These are phyloP conservation scores for Phytophthora pinifolia DNA, from an alignment of 352 stramenopile species.

Conservation along the genomic window DNA sequence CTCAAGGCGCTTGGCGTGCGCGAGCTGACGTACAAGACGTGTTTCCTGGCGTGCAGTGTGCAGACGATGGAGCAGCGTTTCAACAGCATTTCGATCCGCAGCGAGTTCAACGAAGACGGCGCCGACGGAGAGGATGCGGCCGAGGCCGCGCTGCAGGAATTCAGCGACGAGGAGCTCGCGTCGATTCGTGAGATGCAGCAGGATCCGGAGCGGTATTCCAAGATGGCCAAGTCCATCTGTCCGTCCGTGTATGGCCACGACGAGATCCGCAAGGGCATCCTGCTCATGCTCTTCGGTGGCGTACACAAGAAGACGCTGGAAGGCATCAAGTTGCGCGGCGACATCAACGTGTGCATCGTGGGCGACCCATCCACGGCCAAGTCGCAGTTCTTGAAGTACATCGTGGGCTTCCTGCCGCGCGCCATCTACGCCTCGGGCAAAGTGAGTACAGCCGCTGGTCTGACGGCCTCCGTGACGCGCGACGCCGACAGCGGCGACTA, in stretches of 20 bases:
- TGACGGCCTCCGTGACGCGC: conserved; percentile 97
- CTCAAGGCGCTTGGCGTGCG: conserved; percentile 95
- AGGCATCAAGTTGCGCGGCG: conserved; percentile 97
- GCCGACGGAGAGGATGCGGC: conserved; percentile 29
- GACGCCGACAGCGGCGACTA: conserved; percentile 94
- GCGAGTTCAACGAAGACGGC: conserved; percentile 63
- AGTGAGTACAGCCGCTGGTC: conserved; percentile 96
- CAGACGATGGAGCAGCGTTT: conserved; percentile 91
- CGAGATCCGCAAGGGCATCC: conserved; percentile 92
- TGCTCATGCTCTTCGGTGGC: conserved; percentile 98
- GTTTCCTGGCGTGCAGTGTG: conserved; percentile 96
- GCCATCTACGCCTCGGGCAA: conserved; percentile 99
- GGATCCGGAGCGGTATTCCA: conserved; percentile 88
- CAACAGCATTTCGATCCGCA: conserved; percentile 86
- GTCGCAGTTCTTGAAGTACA: conserved; percentile 99
- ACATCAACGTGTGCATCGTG: conserved; percentile 99
- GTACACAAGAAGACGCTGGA: conserved; percentile 98
- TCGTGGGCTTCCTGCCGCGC: conserved; percentile 90
- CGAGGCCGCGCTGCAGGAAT: conserved; percentile 55
- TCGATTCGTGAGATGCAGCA: conserved; percentile 93
- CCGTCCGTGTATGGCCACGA: conserved; percentile 98
- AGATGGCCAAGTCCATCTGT: conserved; percentile 96
- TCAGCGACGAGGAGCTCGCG: conserved; percentile 92
- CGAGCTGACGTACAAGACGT: conserved; percentile 98
- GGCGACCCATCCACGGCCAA: conserved; percentile 98